Conservation (phyloP, 2,329 filamentous ascomycete species). For the Sarocladiaceae sp. region DNA sequence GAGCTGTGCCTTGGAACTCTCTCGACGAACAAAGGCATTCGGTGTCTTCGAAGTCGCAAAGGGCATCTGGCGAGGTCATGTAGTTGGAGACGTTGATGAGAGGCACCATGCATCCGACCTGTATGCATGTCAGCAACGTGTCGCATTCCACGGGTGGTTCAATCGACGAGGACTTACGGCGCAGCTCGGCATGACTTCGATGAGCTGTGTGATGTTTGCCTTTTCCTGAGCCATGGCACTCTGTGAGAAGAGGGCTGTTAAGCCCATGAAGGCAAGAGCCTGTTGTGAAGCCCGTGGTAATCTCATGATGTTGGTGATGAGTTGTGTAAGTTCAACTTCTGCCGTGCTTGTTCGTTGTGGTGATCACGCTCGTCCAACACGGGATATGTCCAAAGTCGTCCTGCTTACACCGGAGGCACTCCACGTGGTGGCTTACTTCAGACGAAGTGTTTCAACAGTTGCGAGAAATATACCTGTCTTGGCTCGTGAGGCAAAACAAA, state of each 20-base stretch:
- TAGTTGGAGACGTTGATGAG: neutral
- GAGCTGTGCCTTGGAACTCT: neutral
- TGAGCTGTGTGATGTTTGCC: neutral
- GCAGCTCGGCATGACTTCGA: neutral
- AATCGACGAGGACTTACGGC: neutral
- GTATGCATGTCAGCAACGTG: neutral
- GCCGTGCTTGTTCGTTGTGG: too few relatives aligned
- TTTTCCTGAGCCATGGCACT: neutral
- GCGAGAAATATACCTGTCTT: too few relatives aligned
- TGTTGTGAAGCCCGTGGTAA: neutral
- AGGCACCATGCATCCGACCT: conserved; percentile 2
- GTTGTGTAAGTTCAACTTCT: too few relatives aligned
- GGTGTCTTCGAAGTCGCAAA: conserved; percentile 2
- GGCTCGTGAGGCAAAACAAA: too few relatives aligned
- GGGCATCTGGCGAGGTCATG: neutral
- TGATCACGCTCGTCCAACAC: too few relatives aligned
- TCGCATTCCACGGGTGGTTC: neutral
- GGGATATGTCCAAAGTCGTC: too few relatives aligned
- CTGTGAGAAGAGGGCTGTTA: neutral
- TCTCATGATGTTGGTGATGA: conserved; percentile 4
- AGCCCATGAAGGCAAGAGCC: neutral
- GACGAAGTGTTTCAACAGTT: too few relatives aligned
- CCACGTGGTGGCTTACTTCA: too few relatives aligned
- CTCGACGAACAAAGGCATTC: neutral
- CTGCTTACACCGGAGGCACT: too few relatives aligned